phyloP scores from a whole-genome alignment of 2,329 filamentous ascomycete genomes.

The Sporothrix brunneoviolacea region DNA sequence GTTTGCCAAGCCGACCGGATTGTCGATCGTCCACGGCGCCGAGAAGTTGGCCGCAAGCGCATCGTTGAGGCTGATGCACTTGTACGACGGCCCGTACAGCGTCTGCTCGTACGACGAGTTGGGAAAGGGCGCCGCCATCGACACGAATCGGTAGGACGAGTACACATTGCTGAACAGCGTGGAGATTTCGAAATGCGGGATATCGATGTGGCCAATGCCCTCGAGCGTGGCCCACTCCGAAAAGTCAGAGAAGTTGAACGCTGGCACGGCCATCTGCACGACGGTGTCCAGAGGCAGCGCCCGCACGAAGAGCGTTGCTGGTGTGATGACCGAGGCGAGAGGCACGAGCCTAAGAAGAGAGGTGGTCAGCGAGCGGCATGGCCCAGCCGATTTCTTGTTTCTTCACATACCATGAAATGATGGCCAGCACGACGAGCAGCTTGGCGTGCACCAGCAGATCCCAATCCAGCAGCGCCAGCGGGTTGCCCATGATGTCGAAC shows the following conservation, averaged over 20 bases:
- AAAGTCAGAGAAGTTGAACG: constrained; percentile 4
- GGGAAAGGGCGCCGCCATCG: background rate
- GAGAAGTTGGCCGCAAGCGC: background rate
- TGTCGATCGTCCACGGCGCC: constrained; percentile 4
- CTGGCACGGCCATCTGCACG: background rate
- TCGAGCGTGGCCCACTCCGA: background rate
- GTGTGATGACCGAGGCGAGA: constrained; percentile 11
- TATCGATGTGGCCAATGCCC: background rate
- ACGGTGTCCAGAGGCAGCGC: background rate
- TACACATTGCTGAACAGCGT: constrained; percentile 11
- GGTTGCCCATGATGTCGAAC: constrained; percentile 9
- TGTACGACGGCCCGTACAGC: constrained; percentile 14
- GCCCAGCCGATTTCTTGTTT: too few species aligned
- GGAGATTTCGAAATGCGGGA: background rate
- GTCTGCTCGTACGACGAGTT: constrained; percentile 13
- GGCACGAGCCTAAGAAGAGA: background rate
- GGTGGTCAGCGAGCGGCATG: too few species aligned
- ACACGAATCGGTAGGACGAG: constrained; percentile 5
- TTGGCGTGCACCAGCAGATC: constrained; percentile 9
- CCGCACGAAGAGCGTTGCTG: constrained; percentile 8
- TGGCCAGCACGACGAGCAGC: background rate
- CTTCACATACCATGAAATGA: constrained; percentile 6
- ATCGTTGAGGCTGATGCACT: constrained; percentile 9
- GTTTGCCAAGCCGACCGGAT: constrained; percentile 1
- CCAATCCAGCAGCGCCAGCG: background rate